Evolutionary conservation across 1,284 basidiomycete genomes (phyloP).

Genomic region (Ceratobasidium sp.): DNA sequence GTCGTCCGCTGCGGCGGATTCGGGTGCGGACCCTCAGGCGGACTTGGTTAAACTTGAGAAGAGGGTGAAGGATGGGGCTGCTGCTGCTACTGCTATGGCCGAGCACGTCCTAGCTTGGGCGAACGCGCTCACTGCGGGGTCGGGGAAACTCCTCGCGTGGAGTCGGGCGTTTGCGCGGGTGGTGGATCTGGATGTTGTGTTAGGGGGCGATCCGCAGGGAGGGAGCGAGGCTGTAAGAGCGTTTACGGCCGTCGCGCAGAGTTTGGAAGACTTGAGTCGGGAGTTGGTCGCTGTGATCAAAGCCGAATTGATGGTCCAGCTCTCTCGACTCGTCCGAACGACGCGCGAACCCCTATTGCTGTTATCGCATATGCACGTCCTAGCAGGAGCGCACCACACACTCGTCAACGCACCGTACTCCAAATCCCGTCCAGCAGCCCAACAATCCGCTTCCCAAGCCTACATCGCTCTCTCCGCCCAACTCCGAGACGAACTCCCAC

Average conservation of each 20-base stretch:
- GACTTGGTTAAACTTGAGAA: slow-evolving; percentile 68
- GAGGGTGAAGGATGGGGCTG: slow-evolving; percentile 67
- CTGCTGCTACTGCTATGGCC: slow-evolving; percentile 71
- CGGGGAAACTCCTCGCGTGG: slow-evolving; percentile 69
- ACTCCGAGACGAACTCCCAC: slow-evolving; percentile 75
- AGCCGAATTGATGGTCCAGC: slow-evolving; percentile 67
- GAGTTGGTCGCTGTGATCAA: slow-evolving; percentile 62
- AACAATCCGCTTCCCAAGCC: slow-evolving; percentile 74
- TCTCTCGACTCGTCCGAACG: slow-evolving; percentile 68
- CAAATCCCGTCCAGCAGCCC: slow-evolving; percentile 68
- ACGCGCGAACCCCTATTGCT: slow-evolving; percentile 73
- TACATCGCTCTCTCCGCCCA: slow-evolving; percentile 80
- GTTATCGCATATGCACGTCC: slow-evolving; percentile 68
- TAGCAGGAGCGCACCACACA: slow-evolving; percentile 72
- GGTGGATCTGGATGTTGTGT: slow-evolving; percentile 70
- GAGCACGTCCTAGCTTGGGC: slow-evolving; percentile 73
- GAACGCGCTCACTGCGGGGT: slow-evolving; percentile 62
- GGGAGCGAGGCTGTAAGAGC: slow-evolving; percentile 56
- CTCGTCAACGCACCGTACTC: slow-evolving; percentile 56
- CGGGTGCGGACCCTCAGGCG: slow-evolving; percentile 48
- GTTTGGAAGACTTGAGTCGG: slow-evolving; percentile 28
- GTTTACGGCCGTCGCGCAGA: slow-evolving; percentile 30
- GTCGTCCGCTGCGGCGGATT: background rate
- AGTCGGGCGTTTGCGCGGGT: slow-evolving; percentile 73
- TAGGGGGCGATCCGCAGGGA: slow-evolving; percentile 74